Conservation (phyloP, 345 rosid genomes). For the Xanthoceras sorbifolium region DNA sequence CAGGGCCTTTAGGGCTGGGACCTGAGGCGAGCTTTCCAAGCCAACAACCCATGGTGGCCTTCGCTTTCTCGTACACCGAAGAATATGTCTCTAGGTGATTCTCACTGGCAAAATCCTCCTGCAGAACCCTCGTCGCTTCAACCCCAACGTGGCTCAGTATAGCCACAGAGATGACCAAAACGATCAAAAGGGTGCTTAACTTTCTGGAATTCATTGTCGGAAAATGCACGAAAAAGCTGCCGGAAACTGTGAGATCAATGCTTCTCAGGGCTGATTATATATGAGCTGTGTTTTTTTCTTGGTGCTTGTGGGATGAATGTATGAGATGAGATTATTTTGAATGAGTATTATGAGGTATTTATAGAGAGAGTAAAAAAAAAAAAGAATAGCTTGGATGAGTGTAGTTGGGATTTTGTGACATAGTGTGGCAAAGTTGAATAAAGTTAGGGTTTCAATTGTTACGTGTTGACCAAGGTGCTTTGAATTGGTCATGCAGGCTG, state of each 20-base stretch:
- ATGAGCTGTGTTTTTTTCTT: neutral
- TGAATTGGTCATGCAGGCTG: constrained; percentile 27
- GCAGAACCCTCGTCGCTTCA: constrained; percentile 42
- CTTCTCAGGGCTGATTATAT: neutral
- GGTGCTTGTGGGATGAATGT: neutral
- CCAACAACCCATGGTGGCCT: constrained; percentile 35
- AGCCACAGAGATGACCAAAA: constrained; percentile 28
- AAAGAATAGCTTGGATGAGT: neutral
- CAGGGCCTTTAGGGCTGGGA: constrained; percentile 48
- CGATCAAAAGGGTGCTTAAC: constrained; percentile 19
- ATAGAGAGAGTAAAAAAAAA: too few species aligned
- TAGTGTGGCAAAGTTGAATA: neutral
- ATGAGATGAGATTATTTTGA: neutral
- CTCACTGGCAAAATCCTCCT: constrained; percentile 33
- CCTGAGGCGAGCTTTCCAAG: constrained; percentile 38
- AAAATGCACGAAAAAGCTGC: neutral
- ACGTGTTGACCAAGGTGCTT: constrained; percentile 33
- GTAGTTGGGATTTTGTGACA: neutral
- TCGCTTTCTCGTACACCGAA: constrained; percentile 28
- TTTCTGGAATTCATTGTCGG: constrained; percentile 26
- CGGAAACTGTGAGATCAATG: neutral
- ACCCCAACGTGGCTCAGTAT: constrained; percentile 30
- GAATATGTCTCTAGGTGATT: constrained; percentile 28
- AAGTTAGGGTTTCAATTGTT: neutral
- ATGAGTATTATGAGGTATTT: constrained; percentile 10